Evolutionary conservation across 2,329 filamentous ascomycete species (phyloP), one percentile per base, ranked within the genome.

Genomic region (Geosmithia morbida): DNA sequence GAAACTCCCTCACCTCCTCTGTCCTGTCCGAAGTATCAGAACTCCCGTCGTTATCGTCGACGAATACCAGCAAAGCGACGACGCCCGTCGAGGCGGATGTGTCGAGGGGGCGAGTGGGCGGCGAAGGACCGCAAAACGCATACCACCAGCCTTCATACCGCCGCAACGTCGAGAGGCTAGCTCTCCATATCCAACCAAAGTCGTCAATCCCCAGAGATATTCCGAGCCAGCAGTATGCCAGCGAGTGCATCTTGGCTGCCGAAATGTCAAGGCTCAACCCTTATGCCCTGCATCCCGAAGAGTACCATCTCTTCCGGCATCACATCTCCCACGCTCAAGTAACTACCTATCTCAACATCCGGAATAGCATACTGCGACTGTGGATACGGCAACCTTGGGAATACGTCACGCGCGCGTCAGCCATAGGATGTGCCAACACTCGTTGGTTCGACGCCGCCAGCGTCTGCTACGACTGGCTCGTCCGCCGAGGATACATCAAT

Each of bases 311-410:
- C 50, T 68, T 98, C 41, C 79, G 86, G 51, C 74, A 85, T 51
- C 82, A 94, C 56, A 79, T 98, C 55, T 94, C 84, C 58, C 82
- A 87, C 56, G 74, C 83, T 30, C 92, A 98, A 64, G 87, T 96
- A 54, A 96, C 90, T 2, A 86, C 87, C 13, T 98, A 98, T 65
- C 71, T 98, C 47, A 97, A 97, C 61, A 92, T 98, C 51, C 79
- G 92, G 55, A 98, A 98, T 62, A 86, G 87, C 16, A 95, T 98
- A 50, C 69, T 98, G 47, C 77, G 92, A 48, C 66, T 97, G 41
- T 98, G 92, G 92, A 75, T 85, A 37, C 78, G 83, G 54, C 94
- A 94, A 58, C 87, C 92, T 7, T 79, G 89, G 59, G 78, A 88
- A 41, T 79, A 80, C 51, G 85, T 98, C 13, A 85, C 83, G 22